Evolutionary conservation across 345 rosid genomes (phyloP).

Genomic region (Boechera retrofracta): DNA sequence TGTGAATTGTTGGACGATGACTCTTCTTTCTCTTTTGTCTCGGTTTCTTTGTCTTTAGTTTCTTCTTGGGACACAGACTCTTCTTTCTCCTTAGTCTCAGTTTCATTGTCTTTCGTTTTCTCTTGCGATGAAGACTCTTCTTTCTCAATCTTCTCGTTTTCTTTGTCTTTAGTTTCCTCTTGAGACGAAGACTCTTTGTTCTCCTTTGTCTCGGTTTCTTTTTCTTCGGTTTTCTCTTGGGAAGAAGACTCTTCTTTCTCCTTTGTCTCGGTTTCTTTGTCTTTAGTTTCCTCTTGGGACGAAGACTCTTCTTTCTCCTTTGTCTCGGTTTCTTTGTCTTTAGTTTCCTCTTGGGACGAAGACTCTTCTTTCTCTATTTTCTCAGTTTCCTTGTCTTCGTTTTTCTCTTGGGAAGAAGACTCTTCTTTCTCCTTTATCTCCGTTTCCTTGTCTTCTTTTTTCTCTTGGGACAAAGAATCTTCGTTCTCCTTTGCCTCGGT

Average conservation of each 20-base stretch:
- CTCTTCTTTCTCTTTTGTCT: slow-evolving; percentile 30
- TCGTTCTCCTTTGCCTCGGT: slow-evolving; percentile 20
- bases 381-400: neutral
- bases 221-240: neutral
- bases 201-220: neutral
- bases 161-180: neutral
- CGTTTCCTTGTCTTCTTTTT: neutral
- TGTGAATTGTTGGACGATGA: slow-evolving; percentile 31
- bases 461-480: slow-evolving; percentile 7
- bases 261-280: neutral
- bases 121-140: slow-evolving; percentile 1
- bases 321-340: neutral
- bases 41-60: neutral
- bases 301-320: slow-evolving; percentile 12
- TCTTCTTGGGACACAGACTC: neutral
- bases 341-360: neutral
- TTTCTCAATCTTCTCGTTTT: neutral
- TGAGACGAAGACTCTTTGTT: slow-evolving; percentile 24
- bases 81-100: slow-evolving; percentile 14
- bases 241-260: slow-evolving; percentile 19
- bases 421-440: slow-evolving; percentile 1
- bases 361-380: slow-evolving; percentile 7
- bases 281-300: neutral
- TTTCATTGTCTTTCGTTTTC: neutral
- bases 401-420: slow-evolving; percentile 6